Percentiles rank a stretch among this genome's conserved stretches.
Conservation (phyloP, 345 rosid species). For the Murraya paniculata region DNA sequence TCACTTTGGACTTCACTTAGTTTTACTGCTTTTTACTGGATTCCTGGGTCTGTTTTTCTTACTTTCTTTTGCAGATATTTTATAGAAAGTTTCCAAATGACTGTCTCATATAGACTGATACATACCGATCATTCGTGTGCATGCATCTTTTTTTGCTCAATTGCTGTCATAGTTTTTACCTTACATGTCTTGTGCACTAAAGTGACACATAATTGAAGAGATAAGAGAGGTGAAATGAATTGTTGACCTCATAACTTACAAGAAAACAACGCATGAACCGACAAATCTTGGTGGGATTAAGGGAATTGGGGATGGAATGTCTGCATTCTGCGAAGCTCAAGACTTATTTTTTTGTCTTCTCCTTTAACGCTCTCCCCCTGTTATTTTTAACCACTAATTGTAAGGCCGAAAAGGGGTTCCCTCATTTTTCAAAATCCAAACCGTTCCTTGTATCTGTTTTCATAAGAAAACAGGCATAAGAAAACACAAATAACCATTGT, state of each 20-base stretch:
- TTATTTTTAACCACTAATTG: constrained; percentile 8
- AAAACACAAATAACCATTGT: not conserved
- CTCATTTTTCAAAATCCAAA: constrained; percentile 1
- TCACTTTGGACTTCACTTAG: constrained; percentile 24
- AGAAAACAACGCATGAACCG: constrained; percentile 36
- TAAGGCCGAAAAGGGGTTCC: not conserved
- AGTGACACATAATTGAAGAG: constrained; percentile 2
- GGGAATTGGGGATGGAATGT: constrained; percentile 34
- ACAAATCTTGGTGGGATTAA: constrained; percentile 44
- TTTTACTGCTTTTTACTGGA: constrained; percentile 40
- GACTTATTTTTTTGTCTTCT: constrained; percentile 26
- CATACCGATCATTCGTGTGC: not conserved
- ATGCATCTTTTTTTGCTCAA: not conserved
- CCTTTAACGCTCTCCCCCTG: constrained; percentile 23
- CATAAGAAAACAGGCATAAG: not conserved
- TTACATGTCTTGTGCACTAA: not conserved
- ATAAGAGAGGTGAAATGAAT: constrained; percentile 11
- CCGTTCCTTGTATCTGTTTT: not conserved
- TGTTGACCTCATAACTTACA: constrained; percentile 16
- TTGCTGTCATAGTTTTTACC: not conserved
- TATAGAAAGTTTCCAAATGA: not conserved
- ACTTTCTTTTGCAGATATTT: not conserved
- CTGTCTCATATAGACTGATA: constrained; percentile 1
- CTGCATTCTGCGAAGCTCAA: constrained; percentile 31
- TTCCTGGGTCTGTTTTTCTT: constrained; percentile 29